A percentile compares a stretch with the other conserved stretches of the same genome.
Evolutionary conservation across 169 alveolate genomes (phyloP).

Genomic region (Eimeria maxima): DNA sequence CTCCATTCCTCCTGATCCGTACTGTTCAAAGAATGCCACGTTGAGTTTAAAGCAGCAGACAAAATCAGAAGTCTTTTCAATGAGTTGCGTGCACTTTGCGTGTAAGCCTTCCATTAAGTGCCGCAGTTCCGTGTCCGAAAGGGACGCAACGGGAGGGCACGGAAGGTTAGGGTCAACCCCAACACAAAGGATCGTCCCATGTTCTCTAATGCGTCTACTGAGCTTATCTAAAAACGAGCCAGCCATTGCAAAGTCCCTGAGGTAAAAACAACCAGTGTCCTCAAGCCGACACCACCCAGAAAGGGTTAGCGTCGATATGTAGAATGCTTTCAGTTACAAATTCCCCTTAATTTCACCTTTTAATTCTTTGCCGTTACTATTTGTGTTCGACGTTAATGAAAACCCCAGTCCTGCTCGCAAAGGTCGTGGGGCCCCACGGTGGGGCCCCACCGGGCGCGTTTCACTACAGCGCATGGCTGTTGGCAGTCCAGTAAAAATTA

Average conservation of each 20-base stretch:
- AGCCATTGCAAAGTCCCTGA: conserved; percentile 34
- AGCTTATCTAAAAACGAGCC: conserved; percentile 84
- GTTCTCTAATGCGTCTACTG: conserved; percentile 81
- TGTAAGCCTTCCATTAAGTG: conserved; percentile 75
- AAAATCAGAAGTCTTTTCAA: conserved; percentile 76
- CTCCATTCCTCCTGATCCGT: conserved; percentile 83
- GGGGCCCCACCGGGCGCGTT: neutral
- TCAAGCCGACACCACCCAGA: neutral
- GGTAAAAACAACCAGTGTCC: neutral
- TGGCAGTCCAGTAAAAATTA: too few species aligned
- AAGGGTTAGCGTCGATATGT: neutral
- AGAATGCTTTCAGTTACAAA: neutral
- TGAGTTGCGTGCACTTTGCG: conserved; percentile 79
- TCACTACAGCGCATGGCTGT: neutral
- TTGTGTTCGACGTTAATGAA: too few species aligned
- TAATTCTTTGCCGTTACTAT: neutral
- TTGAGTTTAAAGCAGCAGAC: conserved; percentile 87
- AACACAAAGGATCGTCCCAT: conserved; percentile 85
- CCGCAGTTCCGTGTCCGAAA: neutral
- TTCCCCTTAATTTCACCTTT: neutral
- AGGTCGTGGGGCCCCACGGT: neutral
- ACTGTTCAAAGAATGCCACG: conserved; percentile 86
- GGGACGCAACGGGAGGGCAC: conserved; percentile 23
- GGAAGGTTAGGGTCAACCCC: conserved; percentile 84
- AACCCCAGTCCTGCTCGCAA: too few species aligned